Evolutionary conservation across 2,329 filamentous ascomycete genomes (phyloP).

Genomic region (Ceratocystis harringtonii): DNA sequence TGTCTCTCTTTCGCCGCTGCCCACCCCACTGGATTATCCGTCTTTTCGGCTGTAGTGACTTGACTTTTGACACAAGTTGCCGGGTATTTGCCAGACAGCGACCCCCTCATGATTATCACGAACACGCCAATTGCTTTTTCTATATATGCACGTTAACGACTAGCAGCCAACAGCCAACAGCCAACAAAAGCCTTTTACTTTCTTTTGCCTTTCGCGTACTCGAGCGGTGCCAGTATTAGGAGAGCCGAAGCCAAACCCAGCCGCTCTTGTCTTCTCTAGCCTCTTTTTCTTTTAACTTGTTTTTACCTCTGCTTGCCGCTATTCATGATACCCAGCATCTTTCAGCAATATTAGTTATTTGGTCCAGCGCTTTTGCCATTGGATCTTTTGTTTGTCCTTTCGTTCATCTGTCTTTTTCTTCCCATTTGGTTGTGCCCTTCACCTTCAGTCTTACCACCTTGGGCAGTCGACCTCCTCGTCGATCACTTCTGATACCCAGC

Average conservation of each 20-base stretch:
- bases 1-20: constrained; percentile 5
- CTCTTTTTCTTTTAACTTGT: background rate
- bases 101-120: constrained; percentile 2
- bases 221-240: background rate
- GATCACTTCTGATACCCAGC: background rate
- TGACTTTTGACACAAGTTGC: background rate
- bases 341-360: background rate
- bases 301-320: background rate
- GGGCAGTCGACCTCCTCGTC: background rate
- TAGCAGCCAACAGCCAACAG: background rate
- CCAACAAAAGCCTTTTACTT: background rate
- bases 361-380: background rate
- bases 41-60: background rate
- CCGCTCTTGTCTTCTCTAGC: background rate
- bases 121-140: background rate
- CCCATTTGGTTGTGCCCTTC: background rate
- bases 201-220: background rate
- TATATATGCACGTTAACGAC: background rate
- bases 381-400: background rate
- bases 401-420: background rate
- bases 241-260: background rate
- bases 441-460: background rate
- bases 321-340: background rate
- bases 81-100: too few relatives aligned
- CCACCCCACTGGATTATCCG: background rate